Evolutionary conservation across 495 filamentous ascomycete species (phyloP), one percentile per base, ranked within the genome.

Genomic region (Trichoderma parareesei): DNA sequence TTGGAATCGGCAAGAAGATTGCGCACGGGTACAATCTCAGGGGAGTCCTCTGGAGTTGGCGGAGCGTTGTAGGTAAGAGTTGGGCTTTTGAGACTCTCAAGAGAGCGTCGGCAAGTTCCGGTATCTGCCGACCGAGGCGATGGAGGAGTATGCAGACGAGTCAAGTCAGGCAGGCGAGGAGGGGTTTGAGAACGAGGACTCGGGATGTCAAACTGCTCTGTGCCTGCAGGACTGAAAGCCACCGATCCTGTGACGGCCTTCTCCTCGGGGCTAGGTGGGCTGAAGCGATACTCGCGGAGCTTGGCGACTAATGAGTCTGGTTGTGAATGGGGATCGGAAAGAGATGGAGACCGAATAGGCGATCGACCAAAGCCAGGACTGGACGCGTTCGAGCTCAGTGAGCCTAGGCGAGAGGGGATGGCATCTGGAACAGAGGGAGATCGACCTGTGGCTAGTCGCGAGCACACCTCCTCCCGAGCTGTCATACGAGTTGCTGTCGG

Each of bases 401-500:
- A 79, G 70, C 65, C 79, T 79, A 9, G 74, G 48, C 72, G 74
- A 14, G 64, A 62, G 27, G 53, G 43, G 60, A 61, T 69, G 16
- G 37, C 37, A 10, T 57, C 53, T n/a, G 53, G 53, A 14, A 57
- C 53, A 35, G 53, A 57, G 33, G 53, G 53, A 37, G 53, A 57
- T 33, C 53, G 53, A 35, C 37, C 66, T 27, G 41, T 67, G 63
- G 53, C 53, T 13, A 37, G 20, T 57, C 53, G 27, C 53, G 70
- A 53, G 53, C 67, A 44, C 4, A 71, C 61, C 55, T 79, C 78
- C 37, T 81, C 74, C 27, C 79, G 72, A 8, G 79, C 78, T 60
- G 74, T 66, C 79, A 82, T 82, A 7, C 75, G 73, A 41, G 68
- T 74, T 16, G 77, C 77, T 13, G 73, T 80, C n/a, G 78, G 79